A percentile compares a stretch with the other conserved stretches of the same genome.
Conservation (phyloP, 257 asterid genomes). For the Jasminum sambac region DNA sequence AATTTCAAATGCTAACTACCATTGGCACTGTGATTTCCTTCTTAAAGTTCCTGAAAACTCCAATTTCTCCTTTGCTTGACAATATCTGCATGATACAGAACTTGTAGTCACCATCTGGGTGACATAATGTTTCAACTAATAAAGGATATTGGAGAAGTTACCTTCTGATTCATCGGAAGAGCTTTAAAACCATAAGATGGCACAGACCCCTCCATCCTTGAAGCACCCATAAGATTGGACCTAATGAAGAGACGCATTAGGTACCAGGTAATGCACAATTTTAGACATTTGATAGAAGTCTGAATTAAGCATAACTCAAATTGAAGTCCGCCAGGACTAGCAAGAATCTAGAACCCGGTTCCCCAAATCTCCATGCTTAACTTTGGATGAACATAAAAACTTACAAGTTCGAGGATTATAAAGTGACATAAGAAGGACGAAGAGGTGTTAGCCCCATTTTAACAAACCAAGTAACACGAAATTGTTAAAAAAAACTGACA, state of each 20-base stretch:
- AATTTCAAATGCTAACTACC: conserved; percentile 45
- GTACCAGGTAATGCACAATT: conserved; percentile 10
- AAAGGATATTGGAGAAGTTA: conserved; percentile 12
- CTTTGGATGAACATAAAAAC: conserved; percentile 10
- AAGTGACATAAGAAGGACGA: neutral
- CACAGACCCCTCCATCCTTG: conserved; percentile 42
- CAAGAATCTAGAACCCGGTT: neutral
- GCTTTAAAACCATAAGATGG: conserved; percentile 67
- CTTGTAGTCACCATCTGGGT: neutral
- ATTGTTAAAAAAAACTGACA: conserved; percentile 6
- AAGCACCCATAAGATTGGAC: conserved; percentile 36
- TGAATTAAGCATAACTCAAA: neutral
- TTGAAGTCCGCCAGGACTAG: neutral
- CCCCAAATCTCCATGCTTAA: neutral
- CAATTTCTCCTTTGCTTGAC: conserved; percentile 88
- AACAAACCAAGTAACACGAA: neutral
- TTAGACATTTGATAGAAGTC: neutral
- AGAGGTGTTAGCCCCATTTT: neutral
- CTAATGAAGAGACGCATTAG: conserved; percentile 33
- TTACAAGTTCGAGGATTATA: neutral
- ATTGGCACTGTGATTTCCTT: conserved; percentile 71
- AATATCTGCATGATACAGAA: conserved; percentile 49
- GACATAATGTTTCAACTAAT: neutral
- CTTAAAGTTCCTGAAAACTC: conserved; percentile 66
- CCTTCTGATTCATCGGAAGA: conserved; percentile 84